Evolutionary conservation across 2,329 filamentous ascomycete species (phyloP), one percentile per base, ranked within the genome.

Genomic region (Aspergillus thermomutatus): DNA sequence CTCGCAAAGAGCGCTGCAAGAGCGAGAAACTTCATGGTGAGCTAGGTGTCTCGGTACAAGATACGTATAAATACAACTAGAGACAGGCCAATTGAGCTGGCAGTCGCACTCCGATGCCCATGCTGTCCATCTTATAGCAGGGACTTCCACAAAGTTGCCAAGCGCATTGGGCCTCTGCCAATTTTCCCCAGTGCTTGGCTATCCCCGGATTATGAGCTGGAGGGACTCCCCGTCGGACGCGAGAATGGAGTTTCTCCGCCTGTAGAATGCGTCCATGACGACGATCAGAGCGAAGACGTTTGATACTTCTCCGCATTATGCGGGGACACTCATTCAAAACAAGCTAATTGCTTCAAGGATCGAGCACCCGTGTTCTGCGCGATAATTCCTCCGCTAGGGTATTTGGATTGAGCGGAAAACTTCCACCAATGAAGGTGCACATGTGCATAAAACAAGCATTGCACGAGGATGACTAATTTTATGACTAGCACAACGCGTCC

Each of bases 21-120:
- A 14, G 61, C 49, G 48, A 67, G 52, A 28, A 69, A 55, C 53
- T 66, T 70, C 67, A 71, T 70, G 19, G 1, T 59, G 53, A 41
- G 45, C 7, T 28, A 41, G 28, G 31, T 14, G n/a, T 19, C 31
- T 14, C 17, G 27, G 9, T 27, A 23, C 9, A 11, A 10, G 9
- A n/a, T 28, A 14, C 31, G 31, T 37, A n/a, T n/a, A n/a, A n/a
- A n/a, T n/a, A 37, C 31, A n/a, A 37, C 31, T 7, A 17, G 31
- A 17, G 31, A 17, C 14, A 37, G 14, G 2, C 2, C 14, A n/a
- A 17, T 17, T 37, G 11, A 37, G 14, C 31, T 14, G 14, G 31
- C 14, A 17, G 5, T 17, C 3, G 14, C 31, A 37, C 4, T 37
- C 14, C 31, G 2, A 17, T 37, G 14, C 31, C 5, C 31, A 17